phyloP scores from a whole-genome alignment of 306 rosid genomes.

The Arachis stenosperma region DNA sequence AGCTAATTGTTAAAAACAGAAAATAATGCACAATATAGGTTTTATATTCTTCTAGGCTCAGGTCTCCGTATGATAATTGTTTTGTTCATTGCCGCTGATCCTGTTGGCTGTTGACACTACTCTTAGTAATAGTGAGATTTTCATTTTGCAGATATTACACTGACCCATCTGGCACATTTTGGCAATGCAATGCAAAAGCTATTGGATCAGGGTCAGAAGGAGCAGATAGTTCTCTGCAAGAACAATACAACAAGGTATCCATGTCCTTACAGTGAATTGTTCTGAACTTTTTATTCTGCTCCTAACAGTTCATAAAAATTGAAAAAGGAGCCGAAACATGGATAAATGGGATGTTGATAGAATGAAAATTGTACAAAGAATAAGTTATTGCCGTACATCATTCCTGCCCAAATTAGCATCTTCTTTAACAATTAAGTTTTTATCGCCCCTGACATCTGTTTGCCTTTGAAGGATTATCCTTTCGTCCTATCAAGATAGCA shows the following conservation, averaged over 20 bases:
- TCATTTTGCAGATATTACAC: slow-evolving; percentile 75
- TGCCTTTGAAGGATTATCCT: slow-evolving; percentile 10
- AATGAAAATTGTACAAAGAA: not conserved
- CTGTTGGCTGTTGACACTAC: slow-evolving; percentile 2
- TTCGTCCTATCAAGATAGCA: slow-evolving; percentile 7
- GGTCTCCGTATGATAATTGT: slow-evolving; percentile 5
- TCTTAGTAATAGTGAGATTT: slow-evolving; percentile 17
- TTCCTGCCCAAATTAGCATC: not conserved
- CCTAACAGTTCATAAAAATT: slow-evolving; percentile 15
- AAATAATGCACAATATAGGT: not conserved
- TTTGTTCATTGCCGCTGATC: slow-evolving; percentile 6
- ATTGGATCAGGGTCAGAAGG: slow-evolving; percentile 99
- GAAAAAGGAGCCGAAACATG: slow-evolving; percentile 12
- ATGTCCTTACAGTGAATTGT: slow-evolving; percentile 2
- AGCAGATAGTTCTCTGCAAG: slow-evolving; percentile 98
- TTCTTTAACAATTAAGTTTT: slow-evolving; percentile 2
- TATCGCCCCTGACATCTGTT: not conserved
- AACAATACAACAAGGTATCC: slow-evolving; percentile 90
- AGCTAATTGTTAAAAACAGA: slow-evolving; percentile 30
- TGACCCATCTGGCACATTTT: slow-evolving; percentile 98
- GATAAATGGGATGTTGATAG: slow-evolving; percentile 4
- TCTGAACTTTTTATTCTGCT: not conserved
- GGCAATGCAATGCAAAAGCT: slow-evolving; percentile 99
- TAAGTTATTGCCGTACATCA: not conserved
- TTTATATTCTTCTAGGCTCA: slow-evolving; percentile 1